Percentiles rank a stretch among this genome's conserved stretches.
These are phyloP conservation scores for Diplodia intermedia DNA, from an alignment of 2,329 filamentous ascomycete species.

Conservation along the genomic window DNA sequence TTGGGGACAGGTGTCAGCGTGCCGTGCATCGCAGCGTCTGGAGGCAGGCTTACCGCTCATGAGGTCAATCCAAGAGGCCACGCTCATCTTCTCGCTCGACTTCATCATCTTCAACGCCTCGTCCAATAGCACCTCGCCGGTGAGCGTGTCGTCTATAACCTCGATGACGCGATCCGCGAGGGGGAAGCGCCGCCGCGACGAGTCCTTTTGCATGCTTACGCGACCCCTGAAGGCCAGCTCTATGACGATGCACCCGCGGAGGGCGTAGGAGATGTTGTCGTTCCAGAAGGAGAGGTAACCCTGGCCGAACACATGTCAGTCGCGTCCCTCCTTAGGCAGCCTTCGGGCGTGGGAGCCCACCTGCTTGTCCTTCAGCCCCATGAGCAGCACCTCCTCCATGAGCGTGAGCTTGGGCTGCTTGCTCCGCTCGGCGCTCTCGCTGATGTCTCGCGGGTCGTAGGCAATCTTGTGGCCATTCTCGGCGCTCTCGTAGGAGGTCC, in stretches of 20 bases:
- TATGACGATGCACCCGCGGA: slow-evolving; percentile 97
- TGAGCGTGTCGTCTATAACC: slow-evolving; percentile 94
- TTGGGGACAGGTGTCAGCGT: slow-evolving; percentile 37
- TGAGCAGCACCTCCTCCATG: slow-evolving; percentile 96
- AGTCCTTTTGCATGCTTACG: slow-evolving; percentile 98
- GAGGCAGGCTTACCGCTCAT: slow-evolving; percentile 79
- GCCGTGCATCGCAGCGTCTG: neutral
- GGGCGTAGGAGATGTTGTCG: slow-evolving; percentile 98
- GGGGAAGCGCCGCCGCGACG: slow-evolving; percentile 87
- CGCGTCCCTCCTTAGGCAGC: slow-evolving; percentile 23
- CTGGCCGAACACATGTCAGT: slow-evolving; percentile 54
- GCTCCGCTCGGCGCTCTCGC: slow-evolving; percentile 91
- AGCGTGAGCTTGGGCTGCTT: slow-evolving; percentile 98
- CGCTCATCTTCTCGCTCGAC: slow-evolving; percentile 99
- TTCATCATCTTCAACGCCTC: slow-evolving; percentile 99
- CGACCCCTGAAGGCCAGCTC: slow-evolving; percentile 95
- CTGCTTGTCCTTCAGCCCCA: slow-evolving; percentile 99
- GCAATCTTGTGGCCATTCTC: slow-evolving; percentile 99
- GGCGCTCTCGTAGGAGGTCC: slow-evolving; percentile 85
- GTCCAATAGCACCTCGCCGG: slow-evolving; percentile 94
- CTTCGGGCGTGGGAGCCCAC: slow-evolving; percentile 58
- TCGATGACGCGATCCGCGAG: slow-evolving; percentile 93
- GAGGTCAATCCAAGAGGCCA: slow-evolving; percentile 97
- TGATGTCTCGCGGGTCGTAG: slow-evolving; percentile 95
- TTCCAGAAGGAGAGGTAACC: slow-evolving; percentile 99